Evolutionary conservation across 176 grass and related monocot species (phyloP).

Genomic region (Aegilops speltoides): DNA sequence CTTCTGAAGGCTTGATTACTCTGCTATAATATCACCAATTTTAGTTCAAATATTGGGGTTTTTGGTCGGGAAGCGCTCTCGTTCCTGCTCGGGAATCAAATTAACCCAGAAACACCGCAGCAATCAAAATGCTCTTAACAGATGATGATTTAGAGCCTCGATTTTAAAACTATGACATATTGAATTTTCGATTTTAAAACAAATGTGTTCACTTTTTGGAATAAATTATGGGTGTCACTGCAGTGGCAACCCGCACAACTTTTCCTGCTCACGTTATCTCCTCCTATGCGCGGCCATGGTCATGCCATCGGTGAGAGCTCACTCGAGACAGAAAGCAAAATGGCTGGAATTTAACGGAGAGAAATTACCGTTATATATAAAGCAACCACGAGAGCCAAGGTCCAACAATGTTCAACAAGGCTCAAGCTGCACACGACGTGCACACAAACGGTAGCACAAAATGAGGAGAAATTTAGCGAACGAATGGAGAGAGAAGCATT

Average conservation of each 20-base stretch:
- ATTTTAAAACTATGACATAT: neutral
- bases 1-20: neutral
- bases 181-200: neutral
- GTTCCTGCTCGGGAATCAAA: no score
- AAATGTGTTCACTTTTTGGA: neutral
- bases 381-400: no score
- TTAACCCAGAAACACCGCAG: neutral
- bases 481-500: neutral
- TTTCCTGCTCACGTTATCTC: neutral
- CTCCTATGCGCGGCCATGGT: neutral
- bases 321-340: neutral
- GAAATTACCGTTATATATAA: neutral
- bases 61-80: neutral
- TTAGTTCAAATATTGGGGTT: neutral
- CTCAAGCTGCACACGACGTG: no score
- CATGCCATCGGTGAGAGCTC: neutral
- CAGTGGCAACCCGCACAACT: neutral
- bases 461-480: neutral
- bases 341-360: neutral
- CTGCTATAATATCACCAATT: neutral
- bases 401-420: no score
- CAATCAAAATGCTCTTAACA: neutral
- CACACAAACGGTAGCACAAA: neutral
- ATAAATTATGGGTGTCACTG: no score
- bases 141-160: neutral